Evolutionary conservation across 2,329 filamentous ascomycete genomes (phyloP).

Genomic region (Lachnellula subtilissima): DNA sequence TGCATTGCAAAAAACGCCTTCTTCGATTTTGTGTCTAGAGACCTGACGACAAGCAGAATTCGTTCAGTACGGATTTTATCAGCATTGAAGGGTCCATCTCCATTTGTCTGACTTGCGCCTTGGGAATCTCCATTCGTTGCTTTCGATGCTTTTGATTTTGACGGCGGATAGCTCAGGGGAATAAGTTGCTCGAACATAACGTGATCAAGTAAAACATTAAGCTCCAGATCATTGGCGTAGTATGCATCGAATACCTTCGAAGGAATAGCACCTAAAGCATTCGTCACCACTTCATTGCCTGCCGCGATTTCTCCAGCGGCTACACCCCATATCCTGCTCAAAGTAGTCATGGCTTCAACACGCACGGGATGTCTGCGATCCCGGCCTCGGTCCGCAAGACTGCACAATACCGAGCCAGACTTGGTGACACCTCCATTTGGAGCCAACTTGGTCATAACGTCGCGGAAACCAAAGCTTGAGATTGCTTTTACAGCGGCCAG

Average conservation of each 20-base stretch:
- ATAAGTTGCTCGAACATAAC: slow-evolving; percentile 83
- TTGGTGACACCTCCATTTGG: slow-evolving; percentile 69
- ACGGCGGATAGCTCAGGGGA: slow-evolving; percentile 80
- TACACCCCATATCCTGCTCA: slow-evolving; percentile 90
- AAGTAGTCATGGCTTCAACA: slow-evolving; percentile 77
- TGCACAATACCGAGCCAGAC: slow-evolving; percentile 71
- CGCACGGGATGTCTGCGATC: slow-evolving; percentile 80
- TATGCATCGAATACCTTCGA: slow-evolving; percentile 80
- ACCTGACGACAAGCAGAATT: slow-evolving; percentile 74
- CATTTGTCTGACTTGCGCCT: slow-evolving; percentile 40
- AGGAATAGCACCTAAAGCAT: slow-evolving; percentile 76
- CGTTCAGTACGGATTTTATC: slow-evolving; percentile 79
- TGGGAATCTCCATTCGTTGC: slow-evolving; percentile 53
- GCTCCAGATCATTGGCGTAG: slow-evolving; percentile 83
- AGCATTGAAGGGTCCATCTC: slow-evolving; percentile 50
- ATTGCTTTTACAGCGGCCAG: slow-evolving; percentile 84
- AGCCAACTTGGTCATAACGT: slow-evolving; percentile 78
- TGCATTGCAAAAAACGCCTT: slow-evolving; percentile 87
- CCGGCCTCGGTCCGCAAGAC: slow-evolving; percentile 80
- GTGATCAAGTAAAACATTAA: slow-evolving; percentile 78
- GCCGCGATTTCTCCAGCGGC: slow-evolving; percentile 80
- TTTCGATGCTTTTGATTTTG: slow-evolving; percentile 59
- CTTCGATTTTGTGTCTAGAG: slow-evolving; percentile 72
- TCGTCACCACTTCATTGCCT: slow-evolving; percentile 70
- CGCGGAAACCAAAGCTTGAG: slow-evolving; percentile 71